These are phyloP conservation scores for Scedosporium aurantiacum DNA, from an alignment of 2,329 filamentous ascomycete species.

Conservation along the genomic window DNA sequence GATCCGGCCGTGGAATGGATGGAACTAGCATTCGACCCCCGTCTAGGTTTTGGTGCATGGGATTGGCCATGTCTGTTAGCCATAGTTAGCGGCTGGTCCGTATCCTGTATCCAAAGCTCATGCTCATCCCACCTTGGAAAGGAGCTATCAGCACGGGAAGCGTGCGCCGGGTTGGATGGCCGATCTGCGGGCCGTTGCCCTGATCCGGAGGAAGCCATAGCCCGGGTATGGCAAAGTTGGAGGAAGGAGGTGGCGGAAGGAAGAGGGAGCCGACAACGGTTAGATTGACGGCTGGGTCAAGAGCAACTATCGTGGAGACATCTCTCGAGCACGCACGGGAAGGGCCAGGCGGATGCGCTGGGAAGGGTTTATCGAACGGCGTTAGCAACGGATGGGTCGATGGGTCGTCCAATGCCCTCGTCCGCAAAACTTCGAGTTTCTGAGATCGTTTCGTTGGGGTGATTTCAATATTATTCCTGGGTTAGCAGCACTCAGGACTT, in stretches of 20 bases:
- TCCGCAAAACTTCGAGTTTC: not conserved
- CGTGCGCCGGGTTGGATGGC: slow-evolving; percentile 39
- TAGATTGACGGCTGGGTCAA: slow-evolving; percentile 12
- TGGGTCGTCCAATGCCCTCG: too few relatives aligned
- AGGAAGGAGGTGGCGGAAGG: slow-evolving; percentile 2
- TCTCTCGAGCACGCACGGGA: slow-evolving; percentile 24
- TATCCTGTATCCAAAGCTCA: not conserved
- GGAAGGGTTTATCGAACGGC: not conserved
- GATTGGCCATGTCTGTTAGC: slow-evolving; percentile 32
- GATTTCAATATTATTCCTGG: not conserved
- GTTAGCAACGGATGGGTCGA: not conserved
- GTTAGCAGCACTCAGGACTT: not conserved
- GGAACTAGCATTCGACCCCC: slow-evolving; percentile 80
- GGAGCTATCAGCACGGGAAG: slow-evolving; percentile 43
- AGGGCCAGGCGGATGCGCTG: slow-evolving; percentile 9
- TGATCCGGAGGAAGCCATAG: slow-evolving; percentile 48
- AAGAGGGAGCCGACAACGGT: slow-evolving; percentile 20
- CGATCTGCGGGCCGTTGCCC: slow-evolving; percentile 58
- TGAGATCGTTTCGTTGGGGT: not conserved
- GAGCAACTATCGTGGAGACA: slow-evolving; percentile 36
- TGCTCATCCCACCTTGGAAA: slow-evolving; percentile 40
- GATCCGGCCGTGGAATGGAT: slow-evolving; percentile 47
- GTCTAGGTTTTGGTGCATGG: slow-evolving; percentile 40
- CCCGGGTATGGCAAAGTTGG: not conserved
- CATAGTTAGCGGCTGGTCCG: slow-evolving; percentile 16